These are phyloP conservation scores for Aspergillus hiratsukae DNA, from an alignment of 2,329 filamentous ascomycete species.

Conservation along the genomic window DNA sequence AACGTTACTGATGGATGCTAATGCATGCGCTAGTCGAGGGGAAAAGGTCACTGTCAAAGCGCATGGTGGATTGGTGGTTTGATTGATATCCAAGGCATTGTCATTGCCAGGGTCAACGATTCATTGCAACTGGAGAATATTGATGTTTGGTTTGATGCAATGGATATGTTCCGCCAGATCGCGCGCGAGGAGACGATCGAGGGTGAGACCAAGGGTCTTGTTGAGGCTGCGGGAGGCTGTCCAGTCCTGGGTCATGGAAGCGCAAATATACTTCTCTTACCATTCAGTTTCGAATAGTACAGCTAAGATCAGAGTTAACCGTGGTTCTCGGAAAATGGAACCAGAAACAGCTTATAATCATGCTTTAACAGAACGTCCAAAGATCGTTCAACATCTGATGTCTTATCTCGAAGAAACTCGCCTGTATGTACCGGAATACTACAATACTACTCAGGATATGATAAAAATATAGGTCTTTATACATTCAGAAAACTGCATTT, in stretches of 20 bases:
- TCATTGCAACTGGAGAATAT: conserved; percentile 55
- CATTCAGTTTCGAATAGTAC: no score
- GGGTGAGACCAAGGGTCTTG: not conserved
- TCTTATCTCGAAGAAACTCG: no score
- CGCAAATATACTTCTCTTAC: no score
- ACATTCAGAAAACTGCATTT: no score
- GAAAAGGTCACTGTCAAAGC: conserved; percentile 61
- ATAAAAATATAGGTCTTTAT: no score
- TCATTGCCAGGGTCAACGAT: conserved; percentile 59
- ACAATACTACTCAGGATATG: no score
- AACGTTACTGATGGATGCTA: conserved; percentile 46
- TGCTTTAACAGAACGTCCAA: no score
- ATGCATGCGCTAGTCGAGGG: conserved; percentile 45
- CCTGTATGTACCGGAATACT: no score
- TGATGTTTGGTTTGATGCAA: conserved; percentile 62
- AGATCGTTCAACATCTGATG: no score
- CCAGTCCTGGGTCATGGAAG: not conserved
- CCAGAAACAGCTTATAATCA: no score
- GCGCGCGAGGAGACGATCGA: conserved; percentile 16
- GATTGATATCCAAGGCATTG: conserved; percentile 62
- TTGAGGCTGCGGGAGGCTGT: not conserved
- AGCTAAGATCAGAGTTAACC: no score
- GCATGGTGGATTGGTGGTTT: conserved; percentile 50
- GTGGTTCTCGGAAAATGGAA: no score
- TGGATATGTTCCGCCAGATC: conserved; percentile 65